phyloP scores from a whole-genome alignment of 2,329 filamentous ascomycete species.

The Fusarium nygamai region DNA sequence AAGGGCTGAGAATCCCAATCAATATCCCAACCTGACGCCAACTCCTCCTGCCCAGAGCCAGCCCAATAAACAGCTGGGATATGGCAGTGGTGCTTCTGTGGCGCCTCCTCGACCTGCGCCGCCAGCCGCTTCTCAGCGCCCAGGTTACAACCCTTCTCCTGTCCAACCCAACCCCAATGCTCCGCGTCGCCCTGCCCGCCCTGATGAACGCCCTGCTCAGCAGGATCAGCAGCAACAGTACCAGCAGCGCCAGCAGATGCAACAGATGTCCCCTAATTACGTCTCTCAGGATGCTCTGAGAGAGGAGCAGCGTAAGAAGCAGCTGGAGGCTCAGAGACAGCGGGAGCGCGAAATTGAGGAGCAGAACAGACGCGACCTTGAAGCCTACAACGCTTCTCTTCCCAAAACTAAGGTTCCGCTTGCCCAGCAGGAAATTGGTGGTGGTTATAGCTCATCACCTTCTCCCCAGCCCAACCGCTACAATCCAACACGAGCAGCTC shows the following conservation, averaged over 20 bases:
- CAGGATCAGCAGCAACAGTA: constrained; percentile 61
- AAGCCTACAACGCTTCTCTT: constrained; percentile 89
- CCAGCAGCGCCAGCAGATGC: constrained; percentile 67
- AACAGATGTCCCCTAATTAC: constrained; percentile 65
- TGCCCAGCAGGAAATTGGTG: constrained; percentile 89
- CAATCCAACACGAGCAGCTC: constrained; percentile 86
- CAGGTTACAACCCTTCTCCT: constrained; percentile 53
- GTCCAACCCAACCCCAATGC: constrained; percentile 50
- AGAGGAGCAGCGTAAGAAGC: constrained; percentile 70
- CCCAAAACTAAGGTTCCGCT: constrained; percentile 82
- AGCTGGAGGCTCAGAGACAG: constrained; percentile 67
- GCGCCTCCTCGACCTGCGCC: constrained; percentile 76
- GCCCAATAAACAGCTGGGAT: constrained; percentile 71
- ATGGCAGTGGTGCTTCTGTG: constrained; percentile 65
- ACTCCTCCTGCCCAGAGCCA: constrained; percentile 68
- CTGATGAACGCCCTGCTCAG: constrained; percentile 49
- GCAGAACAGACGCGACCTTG: constrained; percentile 77
- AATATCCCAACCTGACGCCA: constrained; percentile 74
- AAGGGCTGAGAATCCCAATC: constrained; percentile 74
- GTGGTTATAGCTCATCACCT: constrained; percentile 58
- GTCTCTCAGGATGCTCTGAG: constrained; percentile 59
- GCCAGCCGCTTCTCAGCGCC: constrained; percentile 54
- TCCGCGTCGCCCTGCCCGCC: constrained; percentile 56
- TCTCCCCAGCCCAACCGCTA: constrained; percentile 72
- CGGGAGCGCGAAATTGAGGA: constrained; percentile 66